A percentile compares a stretch with the other conserved stretches of the same genome.
phyloP scores from a whole-genome alignment of 768 basidiomycete genomes.

The Austroboletus eburneus region DNA sequence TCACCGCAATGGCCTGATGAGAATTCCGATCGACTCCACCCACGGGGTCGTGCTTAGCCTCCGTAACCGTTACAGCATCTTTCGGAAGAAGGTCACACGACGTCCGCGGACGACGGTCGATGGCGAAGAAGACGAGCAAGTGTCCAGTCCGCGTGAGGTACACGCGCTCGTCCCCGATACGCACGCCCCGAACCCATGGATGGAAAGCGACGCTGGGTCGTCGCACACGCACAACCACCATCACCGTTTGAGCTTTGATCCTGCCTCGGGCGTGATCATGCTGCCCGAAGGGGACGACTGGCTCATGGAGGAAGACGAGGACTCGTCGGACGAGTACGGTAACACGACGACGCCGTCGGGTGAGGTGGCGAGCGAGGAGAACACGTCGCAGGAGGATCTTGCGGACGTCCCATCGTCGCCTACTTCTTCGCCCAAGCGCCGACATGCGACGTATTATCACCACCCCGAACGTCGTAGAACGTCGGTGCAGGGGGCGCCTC shows the following conservation, averaged over 20 bases:
- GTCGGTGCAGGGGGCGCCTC: constrained; percentile 58
- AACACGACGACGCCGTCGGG: constrained; percentile 23
- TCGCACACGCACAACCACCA: constrained; percentile 38
- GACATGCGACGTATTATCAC: constrained; percentile 81
- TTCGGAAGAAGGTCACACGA: constrained; percentile 34
- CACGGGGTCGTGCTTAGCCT: constrained; percentile 81
- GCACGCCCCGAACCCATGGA: constrained; percentile 54
- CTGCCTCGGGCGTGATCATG: constrained; percentile 84
- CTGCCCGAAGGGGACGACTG: constrained; percentile 73
- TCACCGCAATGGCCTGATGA: constrained; percentile 30
- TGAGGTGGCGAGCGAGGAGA: constrained; percentile 9
- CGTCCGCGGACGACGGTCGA: constrained; percentile 4
- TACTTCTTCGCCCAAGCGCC: constrained; percentile 40
- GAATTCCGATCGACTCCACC: constrained; percentile 38
- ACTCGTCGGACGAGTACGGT: constrained; percentile 43
- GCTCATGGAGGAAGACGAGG: constrained; percentile 41
- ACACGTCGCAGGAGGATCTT: constrained; percentile 24
- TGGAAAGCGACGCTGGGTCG: constrained; percentile 34
- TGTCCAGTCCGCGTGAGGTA: constrained; percentile 7
- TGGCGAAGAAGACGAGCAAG: constrained; percentile 2
- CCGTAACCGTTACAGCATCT: constrained; percentile 61
- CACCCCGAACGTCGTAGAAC: constrained; percentile 67
- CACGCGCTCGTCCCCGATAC: constrained; percentile 25
- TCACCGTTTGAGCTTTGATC: constrained; percentile 73
- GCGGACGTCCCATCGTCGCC: constrained; percentile 14